Evolutionary conservation across 768 basidiomycete genomes (phyloP).

Genomic region (Tricholoma sp.): DNA sequence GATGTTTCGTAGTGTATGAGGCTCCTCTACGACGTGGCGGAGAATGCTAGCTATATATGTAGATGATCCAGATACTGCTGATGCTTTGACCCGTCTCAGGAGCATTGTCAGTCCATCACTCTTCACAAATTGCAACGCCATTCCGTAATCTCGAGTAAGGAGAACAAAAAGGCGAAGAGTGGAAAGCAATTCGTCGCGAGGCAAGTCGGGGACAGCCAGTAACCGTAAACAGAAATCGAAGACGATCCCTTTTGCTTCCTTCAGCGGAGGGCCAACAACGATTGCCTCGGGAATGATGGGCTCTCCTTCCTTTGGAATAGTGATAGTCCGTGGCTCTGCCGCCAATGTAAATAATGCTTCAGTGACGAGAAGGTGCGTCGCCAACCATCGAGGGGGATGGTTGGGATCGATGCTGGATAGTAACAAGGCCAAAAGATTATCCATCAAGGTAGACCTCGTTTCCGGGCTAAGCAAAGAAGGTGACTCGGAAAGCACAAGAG

Average conservation of each 20-base stretch:
- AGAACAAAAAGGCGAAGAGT: constrained; percentile 79
- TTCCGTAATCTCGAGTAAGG: constrained; percentile 66
- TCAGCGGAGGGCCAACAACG: constrained; percentile 54
- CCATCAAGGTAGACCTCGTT: constrained; percentile 57
- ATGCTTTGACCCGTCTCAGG: constrained; percentile 60
- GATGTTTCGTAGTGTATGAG: constrained; percentile 52
- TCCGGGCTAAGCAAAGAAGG: constrained; percentile 53
- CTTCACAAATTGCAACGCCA: constrained; percentile 65
- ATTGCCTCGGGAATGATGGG: constrained; percentile 47
- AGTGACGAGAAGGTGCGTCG: constrained; percentile 77
- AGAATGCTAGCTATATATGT: constrained; percentile 83
- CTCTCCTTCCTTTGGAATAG: constrained; percentile 69
- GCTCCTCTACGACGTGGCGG: constrained; percentile 88
- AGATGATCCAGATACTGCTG: constrained; percentile 65
- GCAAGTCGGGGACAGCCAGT: constrained; percentile 57
- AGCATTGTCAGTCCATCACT: constrained; percentile 58
- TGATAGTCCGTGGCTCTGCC: constrained; percentile 63
- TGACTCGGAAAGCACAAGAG: constrained; percentile 75
- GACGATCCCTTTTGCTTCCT: constrained; percentile 56
- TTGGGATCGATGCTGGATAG: constrained; percentile 51
- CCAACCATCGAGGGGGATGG: constrained; percentile 84
- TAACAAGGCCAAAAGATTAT: constrained; percentile 61
- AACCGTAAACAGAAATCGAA: constrained; percentile 76
- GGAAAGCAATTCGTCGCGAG: constrained; percentile 79
- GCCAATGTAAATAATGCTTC: constrained; percentile 78